These are phyloP conservation scores for Phytophthora pseudosyringae DNA, from an alignment of 352 stramenopile species.

Conservation along the genomic window DNA sequence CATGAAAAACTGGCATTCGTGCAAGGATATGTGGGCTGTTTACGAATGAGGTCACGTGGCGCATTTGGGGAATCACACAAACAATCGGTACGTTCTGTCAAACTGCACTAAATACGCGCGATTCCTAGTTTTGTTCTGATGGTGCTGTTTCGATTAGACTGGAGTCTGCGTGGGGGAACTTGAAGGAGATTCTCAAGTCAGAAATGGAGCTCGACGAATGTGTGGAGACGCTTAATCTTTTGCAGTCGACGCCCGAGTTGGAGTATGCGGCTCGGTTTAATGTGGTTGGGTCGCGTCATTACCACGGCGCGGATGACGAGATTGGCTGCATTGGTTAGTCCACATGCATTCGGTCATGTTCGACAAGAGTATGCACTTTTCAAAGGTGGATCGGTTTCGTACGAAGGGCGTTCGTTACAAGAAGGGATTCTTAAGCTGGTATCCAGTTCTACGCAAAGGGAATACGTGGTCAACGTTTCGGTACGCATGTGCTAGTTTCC, in stretches of 20 bases:
- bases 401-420: constrained; percentile 11
- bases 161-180: constrained; percentile 1
- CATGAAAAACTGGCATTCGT: neutral
- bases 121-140: no score
- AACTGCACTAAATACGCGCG: neutral
- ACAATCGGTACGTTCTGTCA: neutral
- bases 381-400: neutral
- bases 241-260: constrained; percentile 8
- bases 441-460: neutral
- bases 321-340: constrained; percentile 3
- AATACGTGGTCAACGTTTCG: constrained; percentile 2
- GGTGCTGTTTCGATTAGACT: no score
- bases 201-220: constrained; percentile 23
- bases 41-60: neutral
- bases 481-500: no score
- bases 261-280: constrained; percentile 4
- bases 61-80: constrained; percentile 5
- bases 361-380: constrained; percentile 5
- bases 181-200: constrained; percentile 5
- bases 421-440: neutral
- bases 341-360: neutral
- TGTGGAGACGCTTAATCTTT: constrained; percentile 7
- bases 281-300: neutral
- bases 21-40: constrained; percentile 2
- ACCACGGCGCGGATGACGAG: constrained; percentile 6